Evolutionary conservation across 83 land plant genomes (phyloP).

Genomic region (Diphasiastrum complanatum): DNA sequence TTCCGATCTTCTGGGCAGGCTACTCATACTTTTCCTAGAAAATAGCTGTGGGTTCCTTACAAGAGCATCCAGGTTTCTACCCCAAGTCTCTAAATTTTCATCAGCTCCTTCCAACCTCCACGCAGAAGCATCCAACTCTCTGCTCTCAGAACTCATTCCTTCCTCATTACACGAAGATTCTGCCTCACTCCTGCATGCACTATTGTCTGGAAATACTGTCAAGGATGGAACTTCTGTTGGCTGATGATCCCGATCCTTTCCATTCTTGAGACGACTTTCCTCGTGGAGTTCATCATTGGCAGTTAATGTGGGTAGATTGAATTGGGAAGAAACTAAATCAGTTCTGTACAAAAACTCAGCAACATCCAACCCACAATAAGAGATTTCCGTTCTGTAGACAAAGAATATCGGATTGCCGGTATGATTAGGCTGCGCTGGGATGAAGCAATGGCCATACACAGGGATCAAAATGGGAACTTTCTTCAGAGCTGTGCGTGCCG

Average conservation of each 20-base stretch:
- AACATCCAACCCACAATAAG: neutral
- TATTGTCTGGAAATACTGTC: too few relatives aligned
- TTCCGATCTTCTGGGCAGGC: neutral
- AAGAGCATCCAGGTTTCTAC: conserved; percentile 10
- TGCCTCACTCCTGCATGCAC: too few relatives aligned
- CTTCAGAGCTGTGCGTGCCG: conserved; percentile 54
- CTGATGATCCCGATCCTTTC: too few relatives aligned
- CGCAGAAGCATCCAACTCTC: too few relatives aligned
- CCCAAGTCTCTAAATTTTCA: conserved; percentile 4
- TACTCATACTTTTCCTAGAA: neutral
- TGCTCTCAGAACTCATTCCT: too few relatives aligned
- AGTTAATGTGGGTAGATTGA: too few relatives aligned
- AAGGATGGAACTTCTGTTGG: too few relatives aligned
- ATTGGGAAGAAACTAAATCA: too few relatives aligned
- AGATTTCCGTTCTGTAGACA: neutral
- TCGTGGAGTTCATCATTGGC: too few relatives aligned
- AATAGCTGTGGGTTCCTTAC: neutral
- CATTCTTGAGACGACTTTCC: too few relatives aligned
- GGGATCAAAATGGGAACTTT: conserved; percentile 55
- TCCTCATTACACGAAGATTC: too few relatives aligned
- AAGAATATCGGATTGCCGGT: conserved; percentile 11
- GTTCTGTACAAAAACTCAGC: neutral
- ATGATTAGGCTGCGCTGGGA: neutral
- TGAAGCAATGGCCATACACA: neutral
- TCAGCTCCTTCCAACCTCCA: neutral